Percentiles rank a stretch among this genome's conserved stretches.
Conservation (phyloP, 2,329 filamentous ascomycete species). For the Xylaria sp. region DNA sequence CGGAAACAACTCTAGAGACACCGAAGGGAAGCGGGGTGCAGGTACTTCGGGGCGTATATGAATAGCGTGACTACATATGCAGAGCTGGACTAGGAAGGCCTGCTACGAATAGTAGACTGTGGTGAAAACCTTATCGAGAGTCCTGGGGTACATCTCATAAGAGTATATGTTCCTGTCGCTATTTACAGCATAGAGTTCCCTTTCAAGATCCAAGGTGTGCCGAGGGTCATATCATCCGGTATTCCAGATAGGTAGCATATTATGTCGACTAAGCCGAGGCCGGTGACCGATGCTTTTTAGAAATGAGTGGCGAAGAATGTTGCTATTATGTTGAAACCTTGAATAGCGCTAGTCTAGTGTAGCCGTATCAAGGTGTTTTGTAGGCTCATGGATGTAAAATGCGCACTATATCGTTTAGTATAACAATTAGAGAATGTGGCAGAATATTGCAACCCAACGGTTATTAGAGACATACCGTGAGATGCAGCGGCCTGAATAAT, state of each 20-base stretch:
- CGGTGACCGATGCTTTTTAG: conserved; percentile 3
- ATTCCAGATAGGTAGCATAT: background rate
- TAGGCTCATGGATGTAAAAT: no score
- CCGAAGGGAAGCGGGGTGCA: background rate
- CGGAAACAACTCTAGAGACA: background rate
- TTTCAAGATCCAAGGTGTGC: background rate
- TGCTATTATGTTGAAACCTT: background rate
- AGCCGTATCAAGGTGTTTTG: no score
- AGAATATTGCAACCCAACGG: no score
- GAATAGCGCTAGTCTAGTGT: no score
- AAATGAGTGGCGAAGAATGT: conserved; percentile 3
- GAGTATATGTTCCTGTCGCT: background rate
- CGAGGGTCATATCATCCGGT: background rate
- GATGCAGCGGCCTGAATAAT: no score
- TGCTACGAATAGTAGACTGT: conserved; percentile 4
- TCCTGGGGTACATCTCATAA: background rate
- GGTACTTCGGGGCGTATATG: background rate
- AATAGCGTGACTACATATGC: background rate
- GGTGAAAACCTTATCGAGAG: conserved; percentile 24
- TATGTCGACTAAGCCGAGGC: background rate
- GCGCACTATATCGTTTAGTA: no score
- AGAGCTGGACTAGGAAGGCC: conserved; percentile 3
- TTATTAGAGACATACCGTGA: no score
- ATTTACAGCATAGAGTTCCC: background rate
- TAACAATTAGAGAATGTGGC: no score